Evolutionary conservation across 306 rosid species (phyloP).

Genomic region (Dryas alaskensis): DNA sequence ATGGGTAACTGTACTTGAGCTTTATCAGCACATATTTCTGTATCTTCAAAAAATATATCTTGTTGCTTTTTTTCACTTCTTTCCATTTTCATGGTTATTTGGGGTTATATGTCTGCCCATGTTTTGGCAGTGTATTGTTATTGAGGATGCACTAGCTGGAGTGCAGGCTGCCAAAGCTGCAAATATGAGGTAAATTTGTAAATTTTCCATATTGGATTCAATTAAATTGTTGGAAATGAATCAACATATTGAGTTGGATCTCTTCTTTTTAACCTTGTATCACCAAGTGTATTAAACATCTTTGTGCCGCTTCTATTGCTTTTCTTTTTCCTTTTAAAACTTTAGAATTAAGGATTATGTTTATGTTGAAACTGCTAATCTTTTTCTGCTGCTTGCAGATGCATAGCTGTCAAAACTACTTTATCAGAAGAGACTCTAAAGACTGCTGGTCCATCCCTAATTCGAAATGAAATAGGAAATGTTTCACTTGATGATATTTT

Average conservation of each 20-base stretch:
- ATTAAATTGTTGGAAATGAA: conserved; percentile 5
- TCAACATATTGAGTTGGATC: neutral
- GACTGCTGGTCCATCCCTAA: conserved; percentile 67
- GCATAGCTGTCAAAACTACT: conserved; percentile 89
- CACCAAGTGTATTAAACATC: conserved; percentile 1
- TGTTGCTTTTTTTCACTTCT: neutral
- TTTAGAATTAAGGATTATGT: neutral
- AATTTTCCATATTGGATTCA: neutral
- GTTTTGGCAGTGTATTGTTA: conserved; percentile 74
- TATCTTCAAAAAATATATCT: conserved; percentile 11
- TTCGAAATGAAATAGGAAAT: conserved; percentile 80
- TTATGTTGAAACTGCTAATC: conserved; percentile 12
- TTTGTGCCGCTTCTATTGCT: neutral
- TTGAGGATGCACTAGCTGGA: conserved; percentile 96
- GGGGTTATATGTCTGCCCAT: conserved; percentile 14
- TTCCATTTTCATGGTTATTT: neutral
- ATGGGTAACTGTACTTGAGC: neutral
- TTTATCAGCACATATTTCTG: conserved; percentile 13
- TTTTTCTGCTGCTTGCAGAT: conserved; percentile 52
- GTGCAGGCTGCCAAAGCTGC: conserved; percentile 98
- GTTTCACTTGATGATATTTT: conserved; percentile 86
- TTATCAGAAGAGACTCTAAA: conserved; percentile 66
- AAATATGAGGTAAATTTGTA: conserved; percentile 65
- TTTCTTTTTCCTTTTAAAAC: neutral
- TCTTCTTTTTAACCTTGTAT: neutral